These are phyloP conservation scores for Secale cereale DNA, from an alignment of 176 grass and related monocot genomes.

Conservation along the genomic window DNA sequence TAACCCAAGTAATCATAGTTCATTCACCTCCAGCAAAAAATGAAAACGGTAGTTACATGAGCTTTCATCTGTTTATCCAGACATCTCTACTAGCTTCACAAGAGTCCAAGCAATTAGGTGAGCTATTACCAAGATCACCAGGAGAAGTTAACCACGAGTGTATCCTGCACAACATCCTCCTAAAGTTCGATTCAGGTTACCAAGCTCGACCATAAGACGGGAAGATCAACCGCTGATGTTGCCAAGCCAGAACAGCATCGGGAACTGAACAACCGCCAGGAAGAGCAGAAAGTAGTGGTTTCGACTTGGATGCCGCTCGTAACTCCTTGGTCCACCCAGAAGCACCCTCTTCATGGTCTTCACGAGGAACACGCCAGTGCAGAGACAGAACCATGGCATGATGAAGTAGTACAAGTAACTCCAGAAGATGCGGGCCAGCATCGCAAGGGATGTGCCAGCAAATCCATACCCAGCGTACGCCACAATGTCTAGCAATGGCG, in stretches of 20 bases:
- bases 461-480: constrained; percentile 85
- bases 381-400: constrained; percentile 72
- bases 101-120: not conserved
- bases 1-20: not conserved
- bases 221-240: constrained; percentile 22
- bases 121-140: not conserved
- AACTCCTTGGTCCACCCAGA: constrained; percentile 53
- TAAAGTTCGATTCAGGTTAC: not conserved
- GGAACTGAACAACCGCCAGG: constrained; percentile 63
- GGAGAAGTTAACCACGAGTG: not conserved
- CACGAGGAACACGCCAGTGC: constrained; percentile 67
- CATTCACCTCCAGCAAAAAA: not conserved
- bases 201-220: not conserved
- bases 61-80: not conserved
- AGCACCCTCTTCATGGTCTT: constrained; percentile 83
- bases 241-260: constrained; percentile 36
- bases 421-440: constrained; percentile 70
- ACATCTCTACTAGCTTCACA: not conserved
- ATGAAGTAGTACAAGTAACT: constrained; percentile 62
- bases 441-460: constrained; percentile 54
- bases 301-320: constrained; percentile 41
- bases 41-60: not conserved
- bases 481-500: constrained; percentile 66
- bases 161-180: not conserved
- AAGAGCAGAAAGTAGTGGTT: constrained; percentile 79